Base-by-base conservation (phyloP, 2,329 filamentous ascomycete genomes). In the Paracorniculantispora psalliotae region DNA sequence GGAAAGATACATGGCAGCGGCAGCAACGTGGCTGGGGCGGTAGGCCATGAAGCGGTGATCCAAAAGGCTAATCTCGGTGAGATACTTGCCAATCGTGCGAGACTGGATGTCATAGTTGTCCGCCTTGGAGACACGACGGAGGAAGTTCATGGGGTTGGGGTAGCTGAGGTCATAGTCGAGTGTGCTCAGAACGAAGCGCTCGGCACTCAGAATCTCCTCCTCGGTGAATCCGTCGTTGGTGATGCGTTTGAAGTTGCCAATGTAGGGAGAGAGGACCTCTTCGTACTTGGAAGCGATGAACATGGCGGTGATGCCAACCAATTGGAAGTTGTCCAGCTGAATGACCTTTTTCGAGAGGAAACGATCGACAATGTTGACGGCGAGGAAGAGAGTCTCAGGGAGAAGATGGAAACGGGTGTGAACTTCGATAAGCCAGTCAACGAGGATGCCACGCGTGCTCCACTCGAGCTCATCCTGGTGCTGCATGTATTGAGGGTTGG, bases 251-350 rank as follows among this genome's bases (percentile, higher is more conserved):
- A 99, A 99, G 81, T 97, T 97, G 73, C 90, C 88, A 41, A 99
- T 92, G 67, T 97, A 93, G 48, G 94, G 94, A 12, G 94, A 97
- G 53, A 99, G 84, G 52, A 99, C 92, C 73, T 99, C 94, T 76
- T 99, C 93, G 72, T 97, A 99, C 79, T 99, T 99, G 70, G 93
- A 96, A 13, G 94, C 94, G 70, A 97, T 96, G 79, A 97, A 97
- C 94, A 99, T 97, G 74, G 93, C 94, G 25, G 94, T 96, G 69
- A 97, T 92, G 69, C 94, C 94, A 60, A 99, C 94, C 9, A 99
- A 84, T 76, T 99, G 94, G 6, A 99, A 87, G 62, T 92, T 92
- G 73, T 97, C 93, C 49, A 99, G 86, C 76, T 96, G 91, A 48
- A 99, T 94, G 33, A 97, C 89, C 80, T 97, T 97, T 69, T 87